Base-by-base conservation (phyloP, 306 rosid species). In the Lupinus albus region DNA sequence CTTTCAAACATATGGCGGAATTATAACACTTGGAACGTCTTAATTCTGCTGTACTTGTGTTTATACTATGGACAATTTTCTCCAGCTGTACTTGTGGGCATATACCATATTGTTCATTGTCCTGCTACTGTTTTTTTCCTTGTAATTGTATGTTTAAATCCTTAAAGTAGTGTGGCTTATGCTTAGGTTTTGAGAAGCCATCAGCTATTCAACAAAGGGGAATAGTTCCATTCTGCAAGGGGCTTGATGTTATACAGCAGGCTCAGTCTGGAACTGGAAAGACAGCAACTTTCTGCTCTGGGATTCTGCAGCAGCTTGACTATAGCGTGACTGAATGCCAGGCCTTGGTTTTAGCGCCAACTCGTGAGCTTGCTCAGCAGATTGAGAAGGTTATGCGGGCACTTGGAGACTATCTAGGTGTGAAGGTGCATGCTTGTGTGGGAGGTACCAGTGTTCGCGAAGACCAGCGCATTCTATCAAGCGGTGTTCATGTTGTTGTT, bases 331-430 rank as follows among this genome's bases (percentile, higher is more conserved):
- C 74, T 0, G 96, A 86, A 7, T 89, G 92, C 74, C 92, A 89
- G 70, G 92, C 84, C 42, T 81, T 89, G 90, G 92, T 86, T 53
- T 80, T 86, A 5, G 96, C 92, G 20, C 96, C 96, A 33, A 89
- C 96, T 28, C 80, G 96, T 13, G 96, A 89, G 76, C 92, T 89
- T 79, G 96, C 96, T 48, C 96, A 86, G 76, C 90, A 89, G 85
- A 89, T 89, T 73, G 96, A 89, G 75, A 89, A 89, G 84, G 96
- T 89, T 55, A 89, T 89, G 92, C 82, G 96, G 42, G 96, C 96
- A 7, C 96, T 89, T 56, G 96, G 92, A 66, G 96, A 89, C 55
- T 89, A 86, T 74, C 88, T 89, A 11, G 92, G 96, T 72, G 92
- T 89, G 21, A 89, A 72, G 85, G 92, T 89, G 9, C 92, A 89